Conservation (phyloP, 2,329 filamentous ascomycete species). For the Fusarium sororula region DNA sequence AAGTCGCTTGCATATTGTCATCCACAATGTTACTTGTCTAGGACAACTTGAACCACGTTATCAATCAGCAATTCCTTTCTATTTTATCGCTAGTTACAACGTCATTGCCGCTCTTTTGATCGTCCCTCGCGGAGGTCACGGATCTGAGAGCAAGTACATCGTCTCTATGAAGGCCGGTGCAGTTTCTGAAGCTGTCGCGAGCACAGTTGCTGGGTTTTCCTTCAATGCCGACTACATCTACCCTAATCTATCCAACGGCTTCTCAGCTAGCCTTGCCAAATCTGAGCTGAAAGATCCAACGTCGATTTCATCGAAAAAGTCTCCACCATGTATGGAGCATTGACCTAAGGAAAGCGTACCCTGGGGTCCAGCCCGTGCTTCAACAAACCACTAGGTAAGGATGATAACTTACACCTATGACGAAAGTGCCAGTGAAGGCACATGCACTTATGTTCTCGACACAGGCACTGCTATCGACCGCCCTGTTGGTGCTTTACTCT, state of each 20-base stretch:
- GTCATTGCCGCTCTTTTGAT: background rate
- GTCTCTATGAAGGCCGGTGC: background rate
- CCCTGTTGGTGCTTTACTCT: background rate
- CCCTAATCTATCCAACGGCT: background rate
- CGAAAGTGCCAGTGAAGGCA: background rate
- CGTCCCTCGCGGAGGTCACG: no score
- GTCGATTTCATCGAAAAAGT: background rate
- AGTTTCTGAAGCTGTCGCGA: accelerated
- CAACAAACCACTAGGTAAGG: background rate
- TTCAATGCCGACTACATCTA: background rate
- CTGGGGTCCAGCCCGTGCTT: background rate
- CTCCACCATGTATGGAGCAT: background rate
- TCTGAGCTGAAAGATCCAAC: background rate
- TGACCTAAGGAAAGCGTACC: background rate
- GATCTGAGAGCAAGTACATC: background rate
- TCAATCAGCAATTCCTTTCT: no score
- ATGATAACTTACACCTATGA: background rate
- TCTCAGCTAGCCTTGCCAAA: background rate
- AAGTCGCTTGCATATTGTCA: no score
- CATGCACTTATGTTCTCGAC: slow-evolving; percentile 15
- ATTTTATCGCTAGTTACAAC: accelerated
- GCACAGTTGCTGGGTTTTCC: accelerated
- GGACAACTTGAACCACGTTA: no score
- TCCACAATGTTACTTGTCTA: no score
- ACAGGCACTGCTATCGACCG: background rate